Base-by-base conservation (phyloP, 306 rosid genomes). In the Lathyrus tuberosus region DNA sequence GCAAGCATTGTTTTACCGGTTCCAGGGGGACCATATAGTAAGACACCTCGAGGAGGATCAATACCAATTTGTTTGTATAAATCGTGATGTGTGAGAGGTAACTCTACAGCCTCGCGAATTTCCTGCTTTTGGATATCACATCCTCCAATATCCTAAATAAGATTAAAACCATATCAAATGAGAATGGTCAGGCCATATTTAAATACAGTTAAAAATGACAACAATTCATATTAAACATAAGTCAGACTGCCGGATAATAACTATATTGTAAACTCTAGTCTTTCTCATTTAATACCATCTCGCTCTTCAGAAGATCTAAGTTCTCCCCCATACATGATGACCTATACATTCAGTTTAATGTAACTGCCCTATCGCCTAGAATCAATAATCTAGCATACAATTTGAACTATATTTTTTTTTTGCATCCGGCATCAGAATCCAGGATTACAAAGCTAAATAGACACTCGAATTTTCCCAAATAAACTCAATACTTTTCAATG, bases 1-100 rank as follows among this genome's bases (percentile, higher is more conserved):
- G 99, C 99, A 38, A 95, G 88, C 99, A 95, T 95, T 35, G 99
- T 95, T 82, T 95, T 95, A 46, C 99, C 99, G 5, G 97, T 95
- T 35, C 99, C 99, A 56, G 99, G 99, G 26, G 99, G 99, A 0
- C 99, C 99, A 77, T 95, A 95, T 53, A 95, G 95, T 81, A 95
- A 79, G 46, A 95, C 99, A 69, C 99, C 99, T n/a, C 99, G 97
- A 47, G 99, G 99, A 42, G 99, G 99, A 42, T 95, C 99, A 62
- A 95, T 95, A 73, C 99, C 99, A 78, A 95, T 95, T 82, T 95
- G 99, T 78, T 91, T 91, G 85, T 95, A 95, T 13, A 95, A 80
- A 58, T 95, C 99, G 58, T 95, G 99, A 78, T 95, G 99, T 5
- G 99, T 95, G 52, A 91, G 97, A 17, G 99, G 99, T 14, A 95